Evolutionary conservation across 331 rosid genomes (phyloP), one percentile per base, ranked within the genome.

Genomic region (Phaseolus coccineus): DNA sequence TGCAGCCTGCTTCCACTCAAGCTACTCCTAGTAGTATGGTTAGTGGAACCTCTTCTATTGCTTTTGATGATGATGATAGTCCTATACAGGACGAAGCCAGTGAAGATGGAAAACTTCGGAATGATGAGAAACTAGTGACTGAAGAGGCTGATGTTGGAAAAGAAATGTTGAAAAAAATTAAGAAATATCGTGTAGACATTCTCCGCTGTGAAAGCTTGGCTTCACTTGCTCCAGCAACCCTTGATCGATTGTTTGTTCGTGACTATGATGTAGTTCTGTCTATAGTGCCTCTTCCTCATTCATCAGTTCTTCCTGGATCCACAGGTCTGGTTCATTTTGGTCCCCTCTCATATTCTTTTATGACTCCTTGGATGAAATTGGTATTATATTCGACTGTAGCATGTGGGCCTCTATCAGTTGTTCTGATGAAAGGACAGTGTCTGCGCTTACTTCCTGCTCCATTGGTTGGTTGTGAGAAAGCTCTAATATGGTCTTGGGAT

Each of bases 131-230:
- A 69, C 19, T 24, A 79, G 61, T 81, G 52, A 81, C 66, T 74
- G 96, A 92, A 71, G 90, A 77, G 71, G 83, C 91, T 64, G 86
- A 89, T 75, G 79, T 58, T 86, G 96, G 86, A 83, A 87, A 76
- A 61, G 93, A 89, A 81, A 35, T 78, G 25, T n/a, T 78, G 57
- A 88, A 84, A 82, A 83, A 74, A 84, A 88, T 39, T 89, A 91
- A 83, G 90, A 93, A 93, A 84, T 96, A 91, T 30, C 96, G 85
- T 42, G 98, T 96, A 65, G 96, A 96, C 86, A 91, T 96, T 77
- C 97, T 96, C 74, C 98, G 97, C 58, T 93, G 96, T 83, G 99
- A 96, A 85, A 91, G 98, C 88, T 89, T 96, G 92, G 99, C 98
- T 42, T 93, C 98, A 74, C 99, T 96, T 81, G 85, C 98, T 78